Percentiles rank a stretch among this genome's conserved stretches.
phyloP scores from a whole-genome alignment of 352 stramenopile genomes.

The Globisporangium barbulae region DNA sequence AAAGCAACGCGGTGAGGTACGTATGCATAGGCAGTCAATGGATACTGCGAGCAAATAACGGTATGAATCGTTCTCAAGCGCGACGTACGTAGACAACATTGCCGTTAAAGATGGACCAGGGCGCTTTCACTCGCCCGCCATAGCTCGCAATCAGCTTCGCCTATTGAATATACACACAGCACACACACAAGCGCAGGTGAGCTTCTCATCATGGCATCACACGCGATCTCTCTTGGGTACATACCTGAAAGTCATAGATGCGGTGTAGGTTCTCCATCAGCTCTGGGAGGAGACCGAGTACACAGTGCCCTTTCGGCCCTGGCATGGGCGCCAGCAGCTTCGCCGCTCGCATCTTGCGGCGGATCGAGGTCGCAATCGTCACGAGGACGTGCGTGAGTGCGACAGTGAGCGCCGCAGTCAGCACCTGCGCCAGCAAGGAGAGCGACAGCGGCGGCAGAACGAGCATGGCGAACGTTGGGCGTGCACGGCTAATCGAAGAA shows the following conservation, averaged over 20 bases:
- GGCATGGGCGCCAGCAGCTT: conserved; percentile 12
- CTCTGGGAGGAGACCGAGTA: conserved; percentile 5
- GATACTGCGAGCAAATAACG: too few species aligned
- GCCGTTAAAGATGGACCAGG: conserved; percentile 47
- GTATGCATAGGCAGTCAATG: too few species aligned
- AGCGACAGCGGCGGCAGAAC: background rate
- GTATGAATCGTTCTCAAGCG: too few species aligned
- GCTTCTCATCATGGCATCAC: background rate
- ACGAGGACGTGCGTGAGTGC: background rate
- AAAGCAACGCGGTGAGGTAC: too few species aligned
- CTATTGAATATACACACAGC: conserved; percentile 5
- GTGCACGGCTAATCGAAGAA: background rate
- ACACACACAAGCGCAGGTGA: background rate
- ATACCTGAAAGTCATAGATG: conserved; percentile 12
- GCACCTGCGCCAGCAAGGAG: background rate
- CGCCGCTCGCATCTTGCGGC: conserved; percentile 2
- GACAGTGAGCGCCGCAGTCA: background rate
- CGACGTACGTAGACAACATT: background rate
- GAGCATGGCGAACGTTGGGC: background rate
- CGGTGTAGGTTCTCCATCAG: conserved; percentile 9
- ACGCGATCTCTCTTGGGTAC: background rate
- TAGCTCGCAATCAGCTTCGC: conserved; percentile 36
- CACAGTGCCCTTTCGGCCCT: conserved; percentile 10
- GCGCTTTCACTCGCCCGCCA: conserved; percentile 54
- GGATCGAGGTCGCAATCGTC: background rate